These are phyloP conservation scores for Sporothrix sp. DNA, from an alignment of 2,329 filamentous ascomycete species.

Conservation along the genomic window DNA sequence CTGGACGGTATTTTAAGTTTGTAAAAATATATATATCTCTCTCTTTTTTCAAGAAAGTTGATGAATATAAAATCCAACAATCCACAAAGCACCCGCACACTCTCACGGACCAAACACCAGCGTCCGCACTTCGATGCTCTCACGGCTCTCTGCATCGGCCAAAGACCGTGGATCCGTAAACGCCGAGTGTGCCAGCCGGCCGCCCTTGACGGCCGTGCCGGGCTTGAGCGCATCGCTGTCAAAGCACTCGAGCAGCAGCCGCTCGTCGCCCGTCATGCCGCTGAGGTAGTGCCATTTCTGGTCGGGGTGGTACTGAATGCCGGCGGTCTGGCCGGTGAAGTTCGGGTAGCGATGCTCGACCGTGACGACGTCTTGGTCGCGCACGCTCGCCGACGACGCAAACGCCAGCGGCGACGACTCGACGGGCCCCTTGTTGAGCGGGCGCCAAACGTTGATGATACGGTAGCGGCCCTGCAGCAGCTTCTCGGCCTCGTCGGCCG, in stretches of 20 bases:
- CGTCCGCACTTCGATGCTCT: constrained; percentile 84
- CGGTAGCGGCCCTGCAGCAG: constrained; percentile 62
- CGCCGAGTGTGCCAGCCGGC: constrained; percentile 61
- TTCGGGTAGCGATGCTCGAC: constrained; percentile 66
- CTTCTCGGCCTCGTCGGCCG: constrained; percentile 52
- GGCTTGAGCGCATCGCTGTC: constrained; percentile 52
- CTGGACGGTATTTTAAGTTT: background rate
- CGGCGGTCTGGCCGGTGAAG: constrained; percentile 64
- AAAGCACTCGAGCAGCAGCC: constrained; percentile 69
- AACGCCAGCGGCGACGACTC: constrained; percentile 60
- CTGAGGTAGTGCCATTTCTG: constrained; percentile 75
- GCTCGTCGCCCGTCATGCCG: constrained; percentile 63
- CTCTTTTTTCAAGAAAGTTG: too few relatives aligned
- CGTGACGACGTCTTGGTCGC: constrained; percentile 55
- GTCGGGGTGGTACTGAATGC: constrained; percentile 47
- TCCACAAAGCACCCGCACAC: background rate
- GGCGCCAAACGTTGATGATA: constrained; percentile 82
- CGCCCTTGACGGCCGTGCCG: constrained; percentile 37
- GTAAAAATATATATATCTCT: background rate
- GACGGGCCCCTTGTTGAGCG: constrained; percentile 48
- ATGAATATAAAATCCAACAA: background rate
- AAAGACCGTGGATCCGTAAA: constrained; percentile 68
- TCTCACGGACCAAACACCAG: constrained; percentile 63
- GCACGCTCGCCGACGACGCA: constrained; percentile 52
- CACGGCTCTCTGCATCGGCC: constrained; percentile 57